phyloP scores from a whole-genome alignment of 1,284 basidiomycete species.

The Leucoagaricus sp. region DNA sequence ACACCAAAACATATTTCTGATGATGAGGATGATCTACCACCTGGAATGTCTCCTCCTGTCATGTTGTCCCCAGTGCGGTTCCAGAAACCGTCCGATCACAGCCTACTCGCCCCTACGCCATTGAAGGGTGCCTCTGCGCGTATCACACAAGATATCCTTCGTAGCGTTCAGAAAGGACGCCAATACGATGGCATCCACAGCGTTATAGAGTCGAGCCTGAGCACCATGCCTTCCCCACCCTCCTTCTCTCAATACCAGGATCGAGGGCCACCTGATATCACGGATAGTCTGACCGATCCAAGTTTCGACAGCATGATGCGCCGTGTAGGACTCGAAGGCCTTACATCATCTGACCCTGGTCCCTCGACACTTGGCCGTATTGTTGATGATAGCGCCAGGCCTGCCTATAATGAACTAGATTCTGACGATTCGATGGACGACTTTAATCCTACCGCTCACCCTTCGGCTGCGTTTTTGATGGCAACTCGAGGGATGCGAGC shows the following conservation, averaged over 20 bases:
- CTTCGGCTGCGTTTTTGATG: slow-evolving; percentile 62
- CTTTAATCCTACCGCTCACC: slow-evolving; percentile 50
- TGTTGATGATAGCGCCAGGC: slow-evolving; percentile 19
- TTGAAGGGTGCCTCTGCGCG: slow-evolving; percentile 65
- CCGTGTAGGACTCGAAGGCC: slow-evolving; percentile 33
- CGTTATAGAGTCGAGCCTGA: slow-evolving; percentile 49
- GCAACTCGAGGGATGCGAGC: slow-evolving; percentile 36
- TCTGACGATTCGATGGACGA: slow-evolving; percentile 45
- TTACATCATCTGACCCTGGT: slow-evolving; percentile 29
- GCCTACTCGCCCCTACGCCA: slow-evolving; percentile 55
- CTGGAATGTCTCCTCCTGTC: slow-evolving; percentile 85
- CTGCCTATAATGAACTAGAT: slow-evolving; percentile 26
- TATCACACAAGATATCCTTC: slow-evolving; percentile 63
- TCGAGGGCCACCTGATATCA: slow-evolving; percentile 44
- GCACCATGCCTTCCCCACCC: slow-evolving; percentile 64
- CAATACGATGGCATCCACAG: slow-evolving; percentile 20
- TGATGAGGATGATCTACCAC: slow-evolving; percentile 51
- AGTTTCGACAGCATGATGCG: slow-evolving; percentile 45
- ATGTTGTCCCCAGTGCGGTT: slow-evolving; percentile 85
- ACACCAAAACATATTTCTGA: slow-evolving; percentile 44
- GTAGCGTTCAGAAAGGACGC: slow-evolving; percentile 41
- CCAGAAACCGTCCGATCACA: slow-evolving; percentile 34
- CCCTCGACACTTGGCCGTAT: slow-evolving; percentile 12
- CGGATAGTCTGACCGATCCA: slow-evolving; percentile 47
- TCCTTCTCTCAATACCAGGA: slow-evolving; percentile 60